Base-by-base conservation (phyloP, 1,284 basidiomycete species). In the Moesziomyces globuligerus region DNA sequence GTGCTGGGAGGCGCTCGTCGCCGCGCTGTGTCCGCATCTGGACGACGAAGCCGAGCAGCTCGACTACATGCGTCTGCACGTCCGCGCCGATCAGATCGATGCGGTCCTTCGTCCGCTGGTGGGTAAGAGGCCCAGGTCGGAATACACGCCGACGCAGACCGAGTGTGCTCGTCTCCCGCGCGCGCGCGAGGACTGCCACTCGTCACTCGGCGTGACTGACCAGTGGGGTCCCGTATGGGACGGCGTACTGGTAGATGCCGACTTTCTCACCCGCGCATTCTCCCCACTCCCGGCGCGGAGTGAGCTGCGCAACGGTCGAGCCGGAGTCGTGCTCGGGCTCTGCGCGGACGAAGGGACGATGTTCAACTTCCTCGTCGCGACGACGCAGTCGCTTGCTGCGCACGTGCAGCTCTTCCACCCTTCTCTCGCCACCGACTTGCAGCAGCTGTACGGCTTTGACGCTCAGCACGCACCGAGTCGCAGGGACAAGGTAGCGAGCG, bases 211-310 rank as follows among this genome's bases (percentile, higher is more conserved):
- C 6, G 54, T 56, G 32, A 58, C 53, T 4, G 59, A 71, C 41
- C 65, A 62, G 36, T 69, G 66, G 58, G 74, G 67, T 1, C 74
- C 72, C 0, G 53, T 71, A 6, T 75, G 74, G 74, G 74, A 75
- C 41, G 72, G 62, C 8, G 59, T 46, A 17, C 43, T 74, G 15
- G 58, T 75, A 11, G 51, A 57, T 21, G 18, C 39, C 3, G 50
- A 55, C 18, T 58, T 71, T 24, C n/a, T 71, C 17, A 36, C 20
- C 15, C 41, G 61, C 5, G 52, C 55, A 3, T n/a, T 57, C 0
- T 42, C 28, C 9, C 61, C 68, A 17, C 25, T 66, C 7, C 68
- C 53, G 13, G 28, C 49, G 1, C 52, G 45, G 11, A 44, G 34
- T 13, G 17, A 68, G 37, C 49, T 75, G 7, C 48, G 47, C 8